Evolutionary conservation across 73 alveolate species (phyloP).

Genomic region (Loxodes magnus): DNA sequence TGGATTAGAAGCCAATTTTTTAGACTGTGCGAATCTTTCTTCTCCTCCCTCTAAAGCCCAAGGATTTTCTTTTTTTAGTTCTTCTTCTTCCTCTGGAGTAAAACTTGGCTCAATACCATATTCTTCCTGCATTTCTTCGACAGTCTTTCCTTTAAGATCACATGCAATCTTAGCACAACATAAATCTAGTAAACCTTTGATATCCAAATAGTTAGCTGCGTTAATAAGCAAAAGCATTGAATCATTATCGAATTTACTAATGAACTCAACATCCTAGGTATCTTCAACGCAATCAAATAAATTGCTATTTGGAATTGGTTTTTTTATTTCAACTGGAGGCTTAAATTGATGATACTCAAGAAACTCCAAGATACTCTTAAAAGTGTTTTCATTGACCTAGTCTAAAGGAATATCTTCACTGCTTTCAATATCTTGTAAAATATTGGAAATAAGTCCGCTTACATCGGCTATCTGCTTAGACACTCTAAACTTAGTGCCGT

Average conservation of each 20-base stretch:
- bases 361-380: background rate
- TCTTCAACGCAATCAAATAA: background rate
- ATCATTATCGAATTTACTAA: background rate
- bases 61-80: constrained; percentile 3
- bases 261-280: constrained; percentile 13
- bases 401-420: constrained; percentile 11
- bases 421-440: background rate
- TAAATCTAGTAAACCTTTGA: background rate
- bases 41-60: constrained; percentile 16
- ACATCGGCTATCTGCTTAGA: background rate
- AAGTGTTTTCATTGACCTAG: background rate
- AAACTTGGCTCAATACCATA: constrained; percentile 1
- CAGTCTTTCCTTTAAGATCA: background rate
- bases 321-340: background rate
- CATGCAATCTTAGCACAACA: constrained; percentile 6
- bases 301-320: background rate
- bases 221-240: background rate
- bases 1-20: no score
- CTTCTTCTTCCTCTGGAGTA: constrained; percentile 12
- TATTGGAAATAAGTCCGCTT: background rate
- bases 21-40: no score
- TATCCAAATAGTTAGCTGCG: constrained; percentile 4
- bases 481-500: background rate
- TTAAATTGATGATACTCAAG: constrained; percentile 8
- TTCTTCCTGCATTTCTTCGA: background rate